Evolutionary conservation across 2,329 filamentous ascomycete genomes (phyloP), one percentile per base, ranked within the genome.

Genomic region (Shiraia sp.): DNA sequence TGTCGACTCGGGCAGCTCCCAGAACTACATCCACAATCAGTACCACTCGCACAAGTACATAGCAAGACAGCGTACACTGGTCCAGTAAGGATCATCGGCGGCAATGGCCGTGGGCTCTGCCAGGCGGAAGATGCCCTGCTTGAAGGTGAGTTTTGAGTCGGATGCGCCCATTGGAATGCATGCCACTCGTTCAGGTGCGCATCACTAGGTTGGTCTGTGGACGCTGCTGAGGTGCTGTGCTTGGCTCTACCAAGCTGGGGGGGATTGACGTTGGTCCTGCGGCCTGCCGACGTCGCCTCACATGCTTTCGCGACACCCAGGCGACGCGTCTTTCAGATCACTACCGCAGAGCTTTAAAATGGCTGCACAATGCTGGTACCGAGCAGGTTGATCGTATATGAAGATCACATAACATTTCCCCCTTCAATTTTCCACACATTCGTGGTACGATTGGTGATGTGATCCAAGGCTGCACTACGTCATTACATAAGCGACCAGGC

Each of bases 121-220:
- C 45, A 99, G 83, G 66, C 88, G 85, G 77, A 97, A 96, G 75
- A 97, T 95, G 73, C 91, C 92, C 74, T 95, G 89, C 75, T 96
- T 97, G 81, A 99, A 97, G 67, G 92, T 90, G 67, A 97, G 85
- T 80, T 97, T 97, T 63, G 92, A 97, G 76, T 97, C 92, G 74
- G 92, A 96, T 68, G 92, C 92, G 72, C 93, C 93, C 93, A 99
- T 99, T 57, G 70, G 66, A 44, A 59, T 59, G 53, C 64, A 65
- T 65, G 51, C 57, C 63, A 65, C 53, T 46, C 32, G 35, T 51
- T 55, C 45, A 62, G 46, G 47, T 45, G 53, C 45, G 53, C 56
- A 59, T 54, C 40, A 22, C 19, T 22, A 8, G 19, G 19, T 8
- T 22, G 19, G 19, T 22, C 19, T 22, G 19, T 22, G 8, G 19